phyloP scores from a whole-genome alignment of 768 basidiomycete genomes.

The Podaxis rugospora region DNA sequence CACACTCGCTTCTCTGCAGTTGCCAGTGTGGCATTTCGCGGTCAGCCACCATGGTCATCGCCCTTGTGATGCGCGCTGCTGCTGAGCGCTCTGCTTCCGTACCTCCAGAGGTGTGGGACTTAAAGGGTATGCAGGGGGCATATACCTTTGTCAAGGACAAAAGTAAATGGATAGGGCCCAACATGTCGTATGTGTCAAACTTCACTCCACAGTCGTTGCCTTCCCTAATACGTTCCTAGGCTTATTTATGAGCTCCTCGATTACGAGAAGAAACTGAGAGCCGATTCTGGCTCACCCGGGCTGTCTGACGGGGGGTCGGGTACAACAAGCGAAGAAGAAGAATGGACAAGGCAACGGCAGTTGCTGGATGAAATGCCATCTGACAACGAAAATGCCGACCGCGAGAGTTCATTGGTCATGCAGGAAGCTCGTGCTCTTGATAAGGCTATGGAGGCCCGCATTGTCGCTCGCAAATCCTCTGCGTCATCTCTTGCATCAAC shows the following conservation, averaged over 20 bases:
- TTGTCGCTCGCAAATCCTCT: constrained; percentile 70
- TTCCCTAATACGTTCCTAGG: constrained; percentile 33
- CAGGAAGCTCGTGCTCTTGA: constrained; percentile 81
- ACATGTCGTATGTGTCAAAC: constrained; percentile 77
- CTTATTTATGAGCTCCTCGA: constrained; percentile 93
- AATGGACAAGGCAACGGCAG: constrained; percentile 70
- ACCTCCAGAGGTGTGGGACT: constrained; percentile 69
- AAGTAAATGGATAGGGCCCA: constrained; percentile 84
- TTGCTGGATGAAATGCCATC: constrained; percentile 48
- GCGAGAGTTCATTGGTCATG: constrained; percentile 54
- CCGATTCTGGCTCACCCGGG: constrained; percentile 43
- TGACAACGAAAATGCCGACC: constrained; percentile 47
- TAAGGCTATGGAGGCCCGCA: constrained; percentile 83
- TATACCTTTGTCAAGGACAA: constrained; percentile 89
- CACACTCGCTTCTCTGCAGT: constrained; percentile 34
- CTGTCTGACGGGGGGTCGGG: constrained; percentile 37
- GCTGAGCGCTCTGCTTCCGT: constrained; percentile 60
- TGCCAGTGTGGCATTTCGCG: constrained; percentile 94
- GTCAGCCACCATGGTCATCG: constrained; percentile 86
- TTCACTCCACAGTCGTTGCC: constrained; percentile 14
- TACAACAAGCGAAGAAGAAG: constrained; percentile 64
- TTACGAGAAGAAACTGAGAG: constrained; percentile 74
- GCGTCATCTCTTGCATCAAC: constrained; percentile 55
- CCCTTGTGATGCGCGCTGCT: constrained; percentile 92
- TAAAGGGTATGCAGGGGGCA: constrained; percentile 87